Base-by-base conservation (phyloP, 495 filamentous ascomycete genomes). In the Podospora pseudocomata region DNA sequence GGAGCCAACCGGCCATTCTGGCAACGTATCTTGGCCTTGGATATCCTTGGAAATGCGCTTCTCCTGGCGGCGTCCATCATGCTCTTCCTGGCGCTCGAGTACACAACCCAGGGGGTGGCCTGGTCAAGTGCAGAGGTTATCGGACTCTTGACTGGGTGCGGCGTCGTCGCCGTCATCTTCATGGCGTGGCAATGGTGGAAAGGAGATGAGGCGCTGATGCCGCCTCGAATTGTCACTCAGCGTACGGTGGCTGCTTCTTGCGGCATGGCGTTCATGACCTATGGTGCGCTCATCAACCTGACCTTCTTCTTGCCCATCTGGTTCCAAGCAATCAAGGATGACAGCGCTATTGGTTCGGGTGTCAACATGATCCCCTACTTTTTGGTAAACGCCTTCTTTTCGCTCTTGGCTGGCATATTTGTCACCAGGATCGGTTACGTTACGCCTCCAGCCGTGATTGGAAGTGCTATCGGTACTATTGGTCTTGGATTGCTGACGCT, bases 291-390 rank as follows among this genome's bases (percentile, higher is more conserved):
- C 32, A 76, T 77, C 68, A 89, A 84, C 84, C 85, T 90, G 73
- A 88, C 89, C 63, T 85, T 86, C 78, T 76, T 79, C 49, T 32
- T 77, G 27, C 73, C 76, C 20, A 65, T 84, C 85, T 92, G 86
- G 86, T 91, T 92, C 79, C 90, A 92, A 68, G 89, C 89, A 4
- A 85, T 93, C 76, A 87, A 90, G 67, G 84, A 82, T 60, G 85
- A 83, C n/a, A 80, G 82, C 0, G 86, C 91, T 16, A 83, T 85
- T 7, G 80, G 84, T 61, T 91, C 89, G 4, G 91, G 91, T 18
- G 86, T 93, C 71, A 82, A 86, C 72, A 89, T 85, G 63, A 78
- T 93, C 9, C 91, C 91, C 0, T 80, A 88, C 71, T 85, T 93
- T 66, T 80, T 91, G 11, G 76, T 76, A 20, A 81, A 89, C 5